Conservation (phyloP, 306 rosid genomes). For the Hylodesmum podocarpum region DNA sequence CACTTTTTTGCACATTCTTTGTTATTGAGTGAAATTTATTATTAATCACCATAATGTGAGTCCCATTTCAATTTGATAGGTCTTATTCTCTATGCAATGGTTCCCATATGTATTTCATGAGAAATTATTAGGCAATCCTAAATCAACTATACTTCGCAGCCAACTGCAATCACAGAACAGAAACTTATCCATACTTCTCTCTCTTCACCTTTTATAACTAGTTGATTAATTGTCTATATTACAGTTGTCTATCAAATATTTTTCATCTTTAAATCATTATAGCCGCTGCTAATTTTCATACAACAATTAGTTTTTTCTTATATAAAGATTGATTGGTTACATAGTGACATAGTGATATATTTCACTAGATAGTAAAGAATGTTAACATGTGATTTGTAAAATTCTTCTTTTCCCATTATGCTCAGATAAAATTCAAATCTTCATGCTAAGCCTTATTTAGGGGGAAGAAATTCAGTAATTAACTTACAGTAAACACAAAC, state of each 20-base stretch:
- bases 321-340: too few species aligned
- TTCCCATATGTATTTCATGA: not conserved
- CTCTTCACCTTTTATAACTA: too few species aligned
- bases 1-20: not conserved
- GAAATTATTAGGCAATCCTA: too few species aligned
- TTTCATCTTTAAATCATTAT: too few species aligned
- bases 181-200: too few species aligned
- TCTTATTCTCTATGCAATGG: not conserved
- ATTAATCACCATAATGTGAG: not conserved
- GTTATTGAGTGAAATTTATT: not conserved
- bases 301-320: too few species aligned
- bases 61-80: not conserved
- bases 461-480: not conserved
- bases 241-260: too few species aligned
- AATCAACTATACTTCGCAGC: too few species aligned
- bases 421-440: not conserved
- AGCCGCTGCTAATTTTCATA: too few species aligned
- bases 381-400: not conserved
- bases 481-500: conserved; percentile 88
- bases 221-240: too few species aligned
- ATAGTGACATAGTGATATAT: too few species aligned
- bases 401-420: not conserved
- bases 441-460: not conserved
- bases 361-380: not conserved
- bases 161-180: too few species aligned